Percentiles rank a stretch among this genome's conserved stretches.
Conservation (phyloP, 768 basidiomycete species). For the Suillus variegatus region DNA sequence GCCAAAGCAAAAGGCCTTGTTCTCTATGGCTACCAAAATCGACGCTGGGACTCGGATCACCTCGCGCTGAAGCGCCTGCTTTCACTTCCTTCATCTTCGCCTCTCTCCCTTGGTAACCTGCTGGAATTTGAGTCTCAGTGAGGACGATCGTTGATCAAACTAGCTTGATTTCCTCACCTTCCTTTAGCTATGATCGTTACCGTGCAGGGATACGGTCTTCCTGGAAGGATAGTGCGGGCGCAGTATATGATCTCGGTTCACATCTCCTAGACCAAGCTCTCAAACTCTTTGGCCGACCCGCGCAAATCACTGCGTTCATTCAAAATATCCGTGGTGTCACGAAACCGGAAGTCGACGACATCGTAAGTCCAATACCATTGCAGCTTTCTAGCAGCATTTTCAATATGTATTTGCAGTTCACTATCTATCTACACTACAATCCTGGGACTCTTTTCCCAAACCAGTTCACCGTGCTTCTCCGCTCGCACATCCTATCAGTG, state of each 20-base stretch:
- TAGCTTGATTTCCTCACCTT: conserved; percentile 4
- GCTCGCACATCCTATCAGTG: conserved; percentile 70
- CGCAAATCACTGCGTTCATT: conserved; percentile 65
- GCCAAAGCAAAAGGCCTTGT: conserved; percentile 62
- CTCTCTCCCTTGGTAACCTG: conserved; percentile 59
- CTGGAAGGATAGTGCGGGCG: conserved; percentile 80
- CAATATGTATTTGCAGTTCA: conserved; percentile 41
- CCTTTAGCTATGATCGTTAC: conserved; percentile 70
- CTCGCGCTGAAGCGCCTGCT: conserved; percentile 63
- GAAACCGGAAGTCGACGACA: conserved; percentile 64
- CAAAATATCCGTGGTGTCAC: conserved; percentile 72
- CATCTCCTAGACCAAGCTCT: conserved; percentile 82
- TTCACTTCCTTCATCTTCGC: conserved; percentile 49
- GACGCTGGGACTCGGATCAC: conserved; percentile 81
- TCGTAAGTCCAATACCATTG: conserved; percentile 38
- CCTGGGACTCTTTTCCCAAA: conserved; percentile 40
- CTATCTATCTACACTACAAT: conserved; percentile 54
- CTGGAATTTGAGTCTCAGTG: conserved; percentile 79
- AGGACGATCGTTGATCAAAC: conserved; percentile 20
- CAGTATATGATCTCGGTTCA: conserved; percentile 76
- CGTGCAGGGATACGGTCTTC: conserved; percentile 62
- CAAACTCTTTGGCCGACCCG: conserved; percentile 73
- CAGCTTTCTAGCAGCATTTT: background rate
- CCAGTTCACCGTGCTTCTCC: conserved; percentile 66
- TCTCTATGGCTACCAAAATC: conserved; percentile 72